Conservation (phyloP, 2,329 filamentous ascomycete genomes). For the Myriangium duriaei region DNA sequence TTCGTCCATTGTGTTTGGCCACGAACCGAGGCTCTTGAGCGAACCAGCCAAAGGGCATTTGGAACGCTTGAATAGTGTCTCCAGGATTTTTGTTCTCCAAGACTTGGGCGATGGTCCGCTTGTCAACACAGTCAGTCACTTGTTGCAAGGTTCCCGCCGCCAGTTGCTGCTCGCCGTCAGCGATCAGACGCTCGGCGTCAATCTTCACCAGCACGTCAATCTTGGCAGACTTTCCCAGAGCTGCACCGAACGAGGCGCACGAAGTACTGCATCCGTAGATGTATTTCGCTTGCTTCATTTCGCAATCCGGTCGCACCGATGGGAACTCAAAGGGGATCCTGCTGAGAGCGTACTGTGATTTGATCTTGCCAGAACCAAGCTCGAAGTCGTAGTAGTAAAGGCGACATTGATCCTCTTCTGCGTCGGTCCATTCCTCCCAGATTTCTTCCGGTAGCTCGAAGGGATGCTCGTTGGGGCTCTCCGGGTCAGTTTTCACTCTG, state of each 20-base stretch:
- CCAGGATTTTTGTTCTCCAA: conserved; percentile 27
- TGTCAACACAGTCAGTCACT: conserved; percentile 52
- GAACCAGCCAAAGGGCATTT: conserved; percentile 47
- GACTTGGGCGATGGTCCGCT: conserved; percentile 41
- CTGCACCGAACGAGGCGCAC: conserved; percentile 43
- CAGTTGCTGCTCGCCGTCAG: conserved; percentile 30
- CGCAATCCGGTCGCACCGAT: conserved; percentile 39
- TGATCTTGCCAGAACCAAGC: conserved; percentile 34
- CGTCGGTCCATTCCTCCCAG: conserved; percentile 5
- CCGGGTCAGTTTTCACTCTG: not conserved
- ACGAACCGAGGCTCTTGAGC: conserved; percentile 59
- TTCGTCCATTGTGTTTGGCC: conserved; percentile 25
- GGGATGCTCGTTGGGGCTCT: conserved; percentile 3
- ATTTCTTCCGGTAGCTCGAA: conserved; percentile 9
- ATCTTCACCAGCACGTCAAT: conserved; percentile 55
- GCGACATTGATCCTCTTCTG: conserved; percentile 53
- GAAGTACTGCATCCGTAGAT: conserved; percentile 56
- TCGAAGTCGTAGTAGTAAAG: conserved; percentile 57
- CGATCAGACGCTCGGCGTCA: conserved; percentile 42
- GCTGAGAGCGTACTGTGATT: conserved; percentile 51
- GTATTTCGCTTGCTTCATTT: conserved; percentile 47
- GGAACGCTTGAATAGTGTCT: conserved; percentile 51
- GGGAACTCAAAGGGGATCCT: conserved; percentile 59
- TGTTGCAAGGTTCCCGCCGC: conserved; percentile 23
- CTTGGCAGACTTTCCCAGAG: conserved; percentile 52